Percentiles rank a stretch among this genome's conserved stretches.
These are phyloP conservation scores for Neonectria magnoliae DNA, from an alignment of 2,329 filamentous ascomycete species.

Conservation along the genomic window DNA sequence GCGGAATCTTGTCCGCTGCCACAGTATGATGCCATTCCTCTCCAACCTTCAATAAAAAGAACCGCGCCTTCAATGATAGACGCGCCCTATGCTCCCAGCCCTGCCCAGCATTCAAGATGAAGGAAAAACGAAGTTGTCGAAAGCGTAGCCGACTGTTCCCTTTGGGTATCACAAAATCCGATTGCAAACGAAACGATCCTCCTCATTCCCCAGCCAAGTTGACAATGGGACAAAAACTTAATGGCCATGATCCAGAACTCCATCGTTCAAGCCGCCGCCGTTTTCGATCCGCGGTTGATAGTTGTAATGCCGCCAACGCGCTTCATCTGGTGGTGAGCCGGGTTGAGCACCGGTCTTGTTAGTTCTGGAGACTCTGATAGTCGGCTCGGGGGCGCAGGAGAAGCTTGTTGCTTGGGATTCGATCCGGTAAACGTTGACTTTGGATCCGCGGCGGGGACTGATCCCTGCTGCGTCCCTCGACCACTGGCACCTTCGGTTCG, in stretches of 20 bases:
- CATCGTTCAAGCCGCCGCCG: conserved; percentile 46
- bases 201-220: conserved; percentile 37
- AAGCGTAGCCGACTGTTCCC: conserved; percentile 40
- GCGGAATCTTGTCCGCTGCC: conserved; percentile 24
- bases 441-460: conserved; percentile 29
- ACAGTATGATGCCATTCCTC: conserved; percentile 29
- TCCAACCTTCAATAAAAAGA: conserved; percentile 28
- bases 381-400: conserved; percentile 41
- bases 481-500: conserved; percentile 22
- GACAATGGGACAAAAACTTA: conserved; percentile 20
- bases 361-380: conserved; percentile 57
- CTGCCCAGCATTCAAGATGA: conserved; percentile 34
- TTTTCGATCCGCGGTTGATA: conserved; percentile 48
- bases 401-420: conserved; percentile 35
- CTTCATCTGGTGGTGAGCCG: conserved; percentile 47
- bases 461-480: conserved; percentile 36
- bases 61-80: conserved; percentile 22
- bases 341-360: conserved; percentile 50
- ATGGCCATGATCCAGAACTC: conserved; percentile 26
- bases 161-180: conserved; percentile 53
- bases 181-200: conserved; percentile 42
- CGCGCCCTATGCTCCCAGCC: conserved; percentile 29
- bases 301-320: conserved; percentile 45
- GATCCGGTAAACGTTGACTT: conserved; percentile 40
- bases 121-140: conserved; percentile 35